phyloP scores from a whole-genome alignment of 73 alveolate species.

The Symbiodinium natans region DNA sequence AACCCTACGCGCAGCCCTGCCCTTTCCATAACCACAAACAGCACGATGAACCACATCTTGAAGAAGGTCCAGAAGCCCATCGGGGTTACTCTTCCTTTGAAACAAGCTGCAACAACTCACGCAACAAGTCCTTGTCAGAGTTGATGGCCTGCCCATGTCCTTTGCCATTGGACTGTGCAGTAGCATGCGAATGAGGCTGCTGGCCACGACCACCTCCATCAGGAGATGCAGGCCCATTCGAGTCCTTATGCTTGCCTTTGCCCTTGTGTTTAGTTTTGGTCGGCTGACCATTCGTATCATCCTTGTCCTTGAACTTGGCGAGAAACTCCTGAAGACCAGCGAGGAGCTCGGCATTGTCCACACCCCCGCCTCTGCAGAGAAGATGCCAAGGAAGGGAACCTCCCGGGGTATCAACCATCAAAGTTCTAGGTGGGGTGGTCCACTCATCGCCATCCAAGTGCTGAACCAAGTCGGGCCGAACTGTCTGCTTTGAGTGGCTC shows the following conservation, averaged over 20 bases:
- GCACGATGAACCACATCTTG: not conserved
- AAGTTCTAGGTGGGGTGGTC: too few relatives aligned
- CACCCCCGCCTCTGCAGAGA: not conserved
- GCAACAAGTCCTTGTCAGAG: too few relatives aligned
- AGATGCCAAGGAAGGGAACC: not conserved
- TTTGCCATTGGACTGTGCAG: not conserved
- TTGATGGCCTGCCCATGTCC: not conserved
- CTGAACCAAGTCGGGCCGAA: too few relatives aligned
- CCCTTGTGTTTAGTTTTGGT: not conserved
- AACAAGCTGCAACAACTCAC: not conserved
- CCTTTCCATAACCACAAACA: not conserved
- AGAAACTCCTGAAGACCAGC: not conserved
- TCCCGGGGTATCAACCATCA: too few relatives aligned
- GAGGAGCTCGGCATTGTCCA: not conserved
- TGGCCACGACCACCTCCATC: not conserved
- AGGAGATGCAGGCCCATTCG: too few relatives aligned
- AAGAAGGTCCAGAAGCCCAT: not conserved
- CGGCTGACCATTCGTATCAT: not conserved
- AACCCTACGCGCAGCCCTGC: not conserved
- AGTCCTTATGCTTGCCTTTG: not conserved
- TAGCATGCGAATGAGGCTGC: not conserved
- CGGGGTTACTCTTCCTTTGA: not conserved
- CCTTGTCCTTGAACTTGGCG: not conserved
- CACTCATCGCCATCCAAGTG: too few relatives aligned
- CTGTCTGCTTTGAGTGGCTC: too few relatives aligned